These are phyloP conservation scores for Podospora fimiseda DNA, from an alignment of 495 filamentous ascomycete species.

Conservation along the genomic window DNA sequence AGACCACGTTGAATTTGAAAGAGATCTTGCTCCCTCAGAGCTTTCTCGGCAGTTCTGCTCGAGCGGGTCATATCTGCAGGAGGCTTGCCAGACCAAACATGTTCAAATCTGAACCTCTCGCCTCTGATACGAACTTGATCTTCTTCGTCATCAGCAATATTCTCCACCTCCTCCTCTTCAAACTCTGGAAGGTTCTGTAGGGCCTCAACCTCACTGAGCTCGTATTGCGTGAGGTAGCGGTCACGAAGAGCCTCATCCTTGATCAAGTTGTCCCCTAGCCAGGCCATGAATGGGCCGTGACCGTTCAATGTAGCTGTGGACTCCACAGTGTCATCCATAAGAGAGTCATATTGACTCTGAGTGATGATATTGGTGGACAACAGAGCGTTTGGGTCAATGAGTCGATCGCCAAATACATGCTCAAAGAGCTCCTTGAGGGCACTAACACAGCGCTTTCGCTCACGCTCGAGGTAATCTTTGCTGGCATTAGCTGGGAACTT, in stretches of 20 bases:
- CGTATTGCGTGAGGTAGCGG: constrained; percentile 13
- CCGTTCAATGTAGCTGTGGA: constrained; percentile 24
- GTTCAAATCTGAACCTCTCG: constrained; percentile 24
- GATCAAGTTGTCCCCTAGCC: constrained; percentile 52
- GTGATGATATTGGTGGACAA: constrained; percentile 53
- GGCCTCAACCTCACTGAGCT: constrained; percentile 24
- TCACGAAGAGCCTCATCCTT: constrained; percentile 15
- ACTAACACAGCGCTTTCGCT: constrained; percentile 18
- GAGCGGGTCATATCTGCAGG: constrained; percentile 13
- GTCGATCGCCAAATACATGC: constrained; percentile 42
- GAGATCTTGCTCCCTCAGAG: constrained; percentile 20
- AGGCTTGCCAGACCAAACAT: constrained; percentile 32
- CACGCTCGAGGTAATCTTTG: constrained; percentile 18
- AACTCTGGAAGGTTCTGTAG: constrained; percentile 22
- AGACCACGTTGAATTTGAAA: constrained; percentile 26
- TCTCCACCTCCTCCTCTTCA: constrained; percentile 12
- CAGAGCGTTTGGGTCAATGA: constrained; percentile 45
- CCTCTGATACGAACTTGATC: constrained; percentile 30
- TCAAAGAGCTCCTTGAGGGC: constrained; percentile 41
- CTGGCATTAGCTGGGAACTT: constrained; percentile 13
- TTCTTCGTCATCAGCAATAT: constrained; percentile 38
- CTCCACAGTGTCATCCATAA: constrained; percentile 53
- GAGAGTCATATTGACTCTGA: constrained; percentile 52
- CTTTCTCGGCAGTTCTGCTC: constrained; percentile 7
- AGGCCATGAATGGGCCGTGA: constrained; percentile 49